Conservation (phyloP, 495 filamentous ascomycete species). For the Aspergillus leporis region DNA sequence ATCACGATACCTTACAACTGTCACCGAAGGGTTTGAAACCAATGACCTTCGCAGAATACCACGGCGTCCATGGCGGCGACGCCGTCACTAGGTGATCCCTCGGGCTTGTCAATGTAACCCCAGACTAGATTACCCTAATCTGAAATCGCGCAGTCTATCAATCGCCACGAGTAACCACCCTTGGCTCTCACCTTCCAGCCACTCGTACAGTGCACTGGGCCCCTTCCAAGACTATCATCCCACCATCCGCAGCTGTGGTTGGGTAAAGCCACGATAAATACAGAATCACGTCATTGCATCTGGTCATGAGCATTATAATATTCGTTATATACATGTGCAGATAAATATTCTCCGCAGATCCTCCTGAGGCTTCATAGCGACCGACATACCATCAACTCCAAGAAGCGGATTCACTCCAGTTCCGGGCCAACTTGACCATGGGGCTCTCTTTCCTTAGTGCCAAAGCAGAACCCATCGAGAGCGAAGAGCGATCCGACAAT, state of each 20-base stretch:
- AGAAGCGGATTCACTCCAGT: no score
- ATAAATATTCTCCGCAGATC: background rate
- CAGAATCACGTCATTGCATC: slow-evolving; percentile 2
- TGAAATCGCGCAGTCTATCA: background rate
- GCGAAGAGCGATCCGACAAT: slow-evolving; percentile 8
- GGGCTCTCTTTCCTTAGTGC: background rate
- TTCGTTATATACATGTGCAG: background rate
- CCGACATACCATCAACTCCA: background rate
- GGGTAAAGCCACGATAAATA: background rate
- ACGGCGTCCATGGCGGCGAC: no score
- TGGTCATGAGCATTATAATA: background rate
- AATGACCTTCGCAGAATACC: no score
- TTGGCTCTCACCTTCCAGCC: slow-evolving; percentile 3
- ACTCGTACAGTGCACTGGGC: background rate
- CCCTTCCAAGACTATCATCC: background rate
- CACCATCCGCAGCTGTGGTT: background rate
- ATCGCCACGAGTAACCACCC: background rate
- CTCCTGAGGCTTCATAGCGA: background rate
- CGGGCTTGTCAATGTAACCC: slow-evolving; percentile 6
- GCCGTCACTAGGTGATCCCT: no score
- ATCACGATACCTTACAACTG: no score
- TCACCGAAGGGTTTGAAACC: no score
- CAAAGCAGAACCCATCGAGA: background rate
- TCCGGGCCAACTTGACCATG: background rate
- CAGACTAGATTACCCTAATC: background rate